Evolutionary conservation across 495 filamentous ascomycete species (phyloP).

Genomic region (Podospora pseudocomata): DNA sequence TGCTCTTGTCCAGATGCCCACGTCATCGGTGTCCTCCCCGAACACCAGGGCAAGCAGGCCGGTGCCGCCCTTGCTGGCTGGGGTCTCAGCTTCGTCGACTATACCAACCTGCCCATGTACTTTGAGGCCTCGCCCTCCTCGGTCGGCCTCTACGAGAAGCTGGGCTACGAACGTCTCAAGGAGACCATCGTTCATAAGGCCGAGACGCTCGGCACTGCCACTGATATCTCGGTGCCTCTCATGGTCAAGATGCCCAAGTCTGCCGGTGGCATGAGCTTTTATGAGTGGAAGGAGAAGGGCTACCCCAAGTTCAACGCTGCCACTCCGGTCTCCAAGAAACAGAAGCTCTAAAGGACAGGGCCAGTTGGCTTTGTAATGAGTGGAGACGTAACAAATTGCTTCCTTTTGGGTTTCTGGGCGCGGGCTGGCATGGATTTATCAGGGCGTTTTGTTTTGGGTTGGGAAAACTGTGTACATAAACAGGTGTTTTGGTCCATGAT

Average conservation of each 20-base stretch:
- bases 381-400: neutral
- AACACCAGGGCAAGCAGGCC: slow-evolving; percentile 40
- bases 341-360: neutral
- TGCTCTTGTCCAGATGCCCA: slow-evolving; percentile 24
- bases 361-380: neutral
- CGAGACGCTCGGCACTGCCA: slow-evolving; percentile 25
- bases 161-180: slow-evolving; percentile 29
- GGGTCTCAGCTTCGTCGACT: slow-evolving; percentile 42
- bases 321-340: neutral
- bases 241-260: slow-evolving; percentile 30
- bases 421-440: neutral
- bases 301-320: slow-evolving; percentile 17
- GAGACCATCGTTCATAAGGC: slow-evolving; percentile 34
- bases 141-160: slow-evolving; percentile 27
- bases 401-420: neutral
- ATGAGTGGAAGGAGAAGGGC: slow-evolving; percentile 29
- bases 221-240: slow-evolving; percentile 30
- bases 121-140: slow-evolving; percentile 32
- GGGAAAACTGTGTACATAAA: neutral
- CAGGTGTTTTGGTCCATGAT: neutral
- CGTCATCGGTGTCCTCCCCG: slow-evolving; percentile 31
- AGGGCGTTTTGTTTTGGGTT: neutral
- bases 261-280: slow-evolving; percentile 26
- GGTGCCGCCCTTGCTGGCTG: slow-evolving; percentile 40
- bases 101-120: slow-evolving; percentile 37